Conservation (phyloP, 2,329 filamentous ascomycete species). For the Arthrobotrys sphaeroides region DNA sequence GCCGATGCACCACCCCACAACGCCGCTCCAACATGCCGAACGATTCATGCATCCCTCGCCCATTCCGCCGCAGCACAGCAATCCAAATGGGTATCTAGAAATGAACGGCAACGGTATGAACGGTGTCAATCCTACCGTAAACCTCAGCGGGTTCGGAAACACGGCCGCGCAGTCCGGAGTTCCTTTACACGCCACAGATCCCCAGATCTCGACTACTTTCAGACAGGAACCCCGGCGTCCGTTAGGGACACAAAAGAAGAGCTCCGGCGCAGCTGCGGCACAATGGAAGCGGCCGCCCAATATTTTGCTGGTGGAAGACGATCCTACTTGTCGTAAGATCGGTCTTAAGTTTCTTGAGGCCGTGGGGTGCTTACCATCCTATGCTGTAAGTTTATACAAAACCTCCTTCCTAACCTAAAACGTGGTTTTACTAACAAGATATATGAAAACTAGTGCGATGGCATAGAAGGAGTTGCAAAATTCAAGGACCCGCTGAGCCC, state of each 20-base stretch:
- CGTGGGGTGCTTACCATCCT: constrained; percentile 74
- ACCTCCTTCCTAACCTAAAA: background rate
- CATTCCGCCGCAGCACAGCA: constrained; percentile 1
- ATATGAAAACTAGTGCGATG: constrained; percentile 72
- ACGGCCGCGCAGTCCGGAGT: constrained; percentile 44
- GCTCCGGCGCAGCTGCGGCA: constrained; percentile 66
- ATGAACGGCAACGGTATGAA: constrained; percentile 40
- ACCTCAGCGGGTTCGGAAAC: constrained; percentile 45
- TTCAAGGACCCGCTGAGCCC: constrained; percentile 65
- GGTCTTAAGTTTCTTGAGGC: constrained; percentile 74
- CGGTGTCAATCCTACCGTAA: background rate
- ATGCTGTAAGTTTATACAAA: constrained; percentile 72
- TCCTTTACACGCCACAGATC: constrained; percentile 42
- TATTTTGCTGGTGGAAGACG: constrained; percentile 89
- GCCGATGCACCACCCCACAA: constrained; percentile 19
- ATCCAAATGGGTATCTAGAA: constrained; percentile 18
- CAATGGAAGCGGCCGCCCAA: constrained; percentile 75
- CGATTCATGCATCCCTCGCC: constrained; percentile 33
- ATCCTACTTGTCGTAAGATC: constrained; percentile 73
- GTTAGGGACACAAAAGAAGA: constrained; percentile 59
- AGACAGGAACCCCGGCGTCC: constrained; percentile 40
- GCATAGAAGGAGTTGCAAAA: constrained; percentile 89
- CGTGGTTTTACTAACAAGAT: background rate
- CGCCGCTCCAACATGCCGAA: constrained; percentile 45
- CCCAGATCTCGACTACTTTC: constrained; percentile 47